These are phyloP conservation scores for Alternaria burnsii DNA, from an alignment of 2,329 filamentous ascomycete genomes.

Conservation along the genomic window DNA sequence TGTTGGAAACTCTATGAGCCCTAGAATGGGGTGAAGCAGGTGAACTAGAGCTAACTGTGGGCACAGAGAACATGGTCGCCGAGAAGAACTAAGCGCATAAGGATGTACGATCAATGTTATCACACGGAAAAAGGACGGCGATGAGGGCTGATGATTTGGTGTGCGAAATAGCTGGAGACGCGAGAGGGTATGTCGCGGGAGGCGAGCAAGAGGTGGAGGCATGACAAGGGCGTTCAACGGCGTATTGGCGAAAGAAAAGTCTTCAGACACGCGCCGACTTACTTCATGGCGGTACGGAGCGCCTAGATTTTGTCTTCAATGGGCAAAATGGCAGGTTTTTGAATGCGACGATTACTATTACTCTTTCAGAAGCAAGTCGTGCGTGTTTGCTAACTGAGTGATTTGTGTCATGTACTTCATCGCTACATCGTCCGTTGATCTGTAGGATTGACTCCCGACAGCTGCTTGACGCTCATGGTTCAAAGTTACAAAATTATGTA, in stretches of 20 bases:
- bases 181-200: not conserved
- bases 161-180: not conserved
- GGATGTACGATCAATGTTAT: not conserved
- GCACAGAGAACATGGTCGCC: slow-evolving; percentile 39
- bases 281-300: not conserved
- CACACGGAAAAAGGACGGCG: too few species aligned
- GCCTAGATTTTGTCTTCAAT: not conserved
- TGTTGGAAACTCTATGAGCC: slow-evolving; percentile 7
- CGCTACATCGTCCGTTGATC: not conserved
- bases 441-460: not conserved
- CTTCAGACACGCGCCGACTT: not conserved
- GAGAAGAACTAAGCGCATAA: slow-evolving; percentile 19
- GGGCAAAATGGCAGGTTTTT: not conserved
- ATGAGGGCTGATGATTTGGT: not conserved
- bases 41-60: slow-evolving; percentile 4
- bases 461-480: not conserved
- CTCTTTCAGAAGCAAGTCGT: not conserved
- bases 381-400: not conserved
- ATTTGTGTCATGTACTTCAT: not conserved
- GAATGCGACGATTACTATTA: not conserved
- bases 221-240: slow-evolving; percentile 12
- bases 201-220: not conserved
- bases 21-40: not conserved
- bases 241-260: slow-evolving; percentile 13
- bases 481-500: not conserved